Evolutionary conservation across 805 yeast genomes (phyloP).

Genomic region (Isabelozyma gotoi): DNA sequence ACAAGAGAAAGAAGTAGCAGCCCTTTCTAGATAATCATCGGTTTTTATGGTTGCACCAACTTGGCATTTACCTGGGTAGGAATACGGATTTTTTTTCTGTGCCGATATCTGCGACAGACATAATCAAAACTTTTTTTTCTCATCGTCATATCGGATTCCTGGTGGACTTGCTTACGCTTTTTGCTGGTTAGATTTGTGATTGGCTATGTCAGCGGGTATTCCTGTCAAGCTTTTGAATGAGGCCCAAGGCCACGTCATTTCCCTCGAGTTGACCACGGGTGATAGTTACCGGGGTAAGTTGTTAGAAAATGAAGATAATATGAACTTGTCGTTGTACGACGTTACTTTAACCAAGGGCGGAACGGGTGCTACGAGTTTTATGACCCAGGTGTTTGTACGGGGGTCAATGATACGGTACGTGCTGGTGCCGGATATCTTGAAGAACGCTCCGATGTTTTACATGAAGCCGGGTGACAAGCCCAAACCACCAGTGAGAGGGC

Average conservation of each 20-base stretch:
- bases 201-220: constrained; percentile 61
- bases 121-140: neutral
- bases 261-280: constrained; percentile 82
- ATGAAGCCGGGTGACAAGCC: constrained; percentile 59
- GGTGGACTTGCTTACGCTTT: neutral
- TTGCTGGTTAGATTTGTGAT: neutral
- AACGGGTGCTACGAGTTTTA: constrained; percentile 71
- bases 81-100: neutral
- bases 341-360: constrained; percentile 69
- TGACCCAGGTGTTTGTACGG: constrained; percentile 84
- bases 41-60: neutral
- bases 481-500: constrained; percentile 70
- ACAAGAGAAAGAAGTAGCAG: neutral
- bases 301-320: constrained; percentile 85
- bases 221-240: constrained; percentile 87
- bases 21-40: neutral
- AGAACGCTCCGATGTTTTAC: constrained; percentile 85
- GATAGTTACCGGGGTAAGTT: constrained; percentile 86
- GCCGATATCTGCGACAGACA: neutral
- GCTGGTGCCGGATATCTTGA: constrained; percentile 83
- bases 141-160: neutral
- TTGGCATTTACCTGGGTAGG: neutral
- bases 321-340: constrained; percentile 86
- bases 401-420: constrained; percentile 88
- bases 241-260: constrained; percentile 83